phyloP scores from a whole-genome alignment of 108 stramenopile genomes.

The Nannochloropsis salina region DNA sequence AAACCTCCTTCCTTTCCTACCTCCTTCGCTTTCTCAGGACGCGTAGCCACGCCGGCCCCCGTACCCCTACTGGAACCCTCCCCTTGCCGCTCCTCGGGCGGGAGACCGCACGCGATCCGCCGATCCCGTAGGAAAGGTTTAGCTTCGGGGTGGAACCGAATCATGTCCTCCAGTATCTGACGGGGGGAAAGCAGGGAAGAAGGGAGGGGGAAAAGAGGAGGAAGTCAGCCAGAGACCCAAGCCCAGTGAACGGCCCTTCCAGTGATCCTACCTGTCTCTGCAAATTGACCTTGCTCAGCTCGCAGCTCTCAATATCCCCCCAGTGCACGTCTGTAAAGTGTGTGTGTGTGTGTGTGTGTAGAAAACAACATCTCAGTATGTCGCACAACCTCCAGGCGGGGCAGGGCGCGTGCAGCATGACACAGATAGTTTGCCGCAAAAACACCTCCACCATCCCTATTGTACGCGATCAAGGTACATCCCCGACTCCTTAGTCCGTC shows the following conservation, averaged over 20 bases:
- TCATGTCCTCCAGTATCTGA: constrained; percentile 40
- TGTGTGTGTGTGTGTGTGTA: too few species aligned
- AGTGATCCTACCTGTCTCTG: constrained; percentile 1
- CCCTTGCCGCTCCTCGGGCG: neutral
- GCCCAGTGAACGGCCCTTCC: neutral
- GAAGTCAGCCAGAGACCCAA: neutral
- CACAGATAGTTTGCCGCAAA: too few species aligned
- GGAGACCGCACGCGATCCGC: neutral
- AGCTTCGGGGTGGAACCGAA: constrained; percentile 43
- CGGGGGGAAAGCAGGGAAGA: neutral
- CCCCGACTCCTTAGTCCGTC: too few species aligned
- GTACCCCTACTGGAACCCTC: neutral
- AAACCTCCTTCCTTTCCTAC: neutral
- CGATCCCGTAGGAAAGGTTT: neutral
- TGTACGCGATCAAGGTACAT: too few species aligned
- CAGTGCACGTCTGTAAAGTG: constrained; percentile 31
- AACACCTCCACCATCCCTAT: too few species aligned
- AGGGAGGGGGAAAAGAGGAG: neutral
- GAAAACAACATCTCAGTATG: too few species aligned
- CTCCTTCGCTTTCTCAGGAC: neutral
- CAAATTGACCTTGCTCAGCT: constrained; percentile 44
- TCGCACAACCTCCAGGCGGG: too few species aligned
- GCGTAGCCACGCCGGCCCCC: neutral
- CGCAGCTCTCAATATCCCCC: constrained; percentile 45
- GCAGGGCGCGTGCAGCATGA: too few species aligned